Evolutionary conservation across 768 basidiomycete species (phyloP).

Genomic region (Pisolithus sp.): DNA sequence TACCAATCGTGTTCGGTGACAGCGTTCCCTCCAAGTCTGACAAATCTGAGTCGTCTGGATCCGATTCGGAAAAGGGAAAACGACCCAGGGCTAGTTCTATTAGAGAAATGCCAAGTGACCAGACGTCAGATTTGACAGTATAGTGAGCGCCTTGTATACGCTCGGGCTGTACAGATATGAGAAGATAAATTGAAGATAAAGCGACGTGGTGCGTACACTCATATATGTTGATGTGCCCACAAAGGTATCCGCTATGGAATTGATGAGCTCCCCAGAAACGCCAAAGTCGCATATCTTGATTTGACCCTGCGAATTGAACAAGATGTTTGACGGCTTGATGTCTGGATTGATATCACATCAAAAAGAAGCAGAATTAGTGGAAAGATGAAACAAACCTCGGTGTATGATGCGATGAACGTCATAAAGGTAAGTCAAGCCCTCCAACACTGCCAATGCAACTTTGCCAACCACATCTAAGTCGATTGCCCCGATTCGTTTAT

Average conservation of each 20-base stretch:
- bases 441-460: slow-evolving; percentile 91
- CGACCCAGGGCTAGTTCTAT: slow-evolving; percentile 96
- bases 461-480: slow-evolving; percentile 88
- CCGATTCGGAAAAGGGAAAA: slow-evolving; percentile 90
- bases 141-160: slow-evolving; percentile 98
- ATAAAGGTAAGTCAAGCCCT: slow-evolving; percentile 94
- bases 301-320: slow-evolving; percentile 88
- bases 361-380: background rate
- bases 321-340: slow-evolving; percentile 98
- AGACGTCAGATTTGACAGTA: slow-evolving; percentile 98
- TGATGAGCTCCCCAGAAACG: slow-evolving; percentile 97
- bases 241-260: slow-evolving; percentile 98
- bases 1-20: slow-evolving; percentile 55
- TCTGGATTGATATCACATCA: slow-evolving; percentile 44
- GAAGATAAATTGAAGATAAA: slow-evolving; percentile 9
- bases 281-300: slow-evolving; percentile 99
- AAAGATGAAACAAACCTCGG: slow-evolving; percentile 61
- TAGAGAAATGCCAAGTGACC: slow-evolving; percentile 95
- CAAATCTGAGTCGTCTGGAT: slow-evolving; percentile 67
- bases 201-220: slow-evolving; percentile 63
- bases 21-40: slow-evolving; percentile 79
- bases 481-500: slow-evolving; percentile 92
- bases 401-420: slow-evolving; percentile 98
- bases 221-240: slow-evolving; percentile 99
- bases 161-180: slow-evolving; percentile 64